These are phyloP conservation scores for Rhizopus arrhizus DNA, from an alignment of 371 early-diverging fungal species.

Conservation along the genomic window DNA sequence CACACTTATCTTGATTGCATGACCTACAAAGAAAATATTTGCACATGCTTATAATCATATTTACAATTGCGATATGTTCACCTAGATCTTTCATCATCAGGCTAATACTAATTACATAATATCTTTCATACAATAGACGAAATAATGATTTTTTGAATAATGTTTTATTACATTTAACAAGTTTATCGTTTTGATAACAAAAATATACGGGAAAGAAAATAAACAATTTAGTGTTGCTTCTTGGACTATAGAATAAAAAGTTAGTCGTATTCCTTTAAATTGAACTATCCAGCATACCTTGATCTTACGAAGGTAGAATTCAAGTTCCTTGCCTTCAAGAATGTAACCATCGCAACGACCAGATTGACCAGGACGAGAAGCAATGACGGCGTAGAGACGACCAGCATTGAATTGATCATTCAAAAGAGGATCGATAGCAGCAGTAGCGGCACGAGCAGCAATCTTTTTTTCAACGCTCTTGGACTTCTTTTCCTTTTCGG, in stretches of 20 bases:
- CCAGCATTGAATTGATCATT: constrained; percentile 97
- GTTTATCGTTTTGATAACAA: constrained; percentile 7
- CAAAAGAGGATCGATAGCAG: constrained; percentile 86
- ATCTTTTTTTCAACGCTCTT: constrained; percentile 90
- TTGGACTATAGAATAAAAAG: constrained; percentile 24
- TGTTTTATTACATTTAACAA: neutral
- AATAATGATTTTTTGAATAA: neutral
- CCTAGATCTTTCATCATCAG: neutral
- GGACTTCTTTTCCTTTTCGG: constrained; percentile 82
- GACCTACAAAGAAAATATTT: neutral
- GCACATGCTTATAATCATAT: neutral
- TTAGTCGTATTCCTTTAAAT: neutral
- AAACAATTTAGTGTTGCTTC: constrained; percentile 30
- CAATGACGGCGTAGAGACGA: constrained; percentile 92
- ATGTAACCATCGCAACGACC: constrained; percentile 99
- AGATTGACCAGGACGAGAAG: constrained; percentile 99
- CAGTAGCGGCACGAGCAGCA: constrained; percentile 77
- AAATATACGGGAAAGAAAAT: constrained; percentile 7
- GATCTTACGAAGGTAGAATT: constrained; percentile 94
- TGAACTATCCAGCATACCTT: constrained; percentile 53
- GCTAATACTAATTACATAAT: neutral
- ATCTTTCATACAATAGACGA: neutral
- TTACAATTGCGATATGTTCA: neutral
- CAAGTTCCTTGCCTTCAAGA: constrained; percentile 98
- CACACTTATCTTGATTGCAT: no score